These are phyloP conservation scores for Crotalaria pallida DNA, from an alignment of 306 rosid species.

Conservation along the genomic window DNA sequence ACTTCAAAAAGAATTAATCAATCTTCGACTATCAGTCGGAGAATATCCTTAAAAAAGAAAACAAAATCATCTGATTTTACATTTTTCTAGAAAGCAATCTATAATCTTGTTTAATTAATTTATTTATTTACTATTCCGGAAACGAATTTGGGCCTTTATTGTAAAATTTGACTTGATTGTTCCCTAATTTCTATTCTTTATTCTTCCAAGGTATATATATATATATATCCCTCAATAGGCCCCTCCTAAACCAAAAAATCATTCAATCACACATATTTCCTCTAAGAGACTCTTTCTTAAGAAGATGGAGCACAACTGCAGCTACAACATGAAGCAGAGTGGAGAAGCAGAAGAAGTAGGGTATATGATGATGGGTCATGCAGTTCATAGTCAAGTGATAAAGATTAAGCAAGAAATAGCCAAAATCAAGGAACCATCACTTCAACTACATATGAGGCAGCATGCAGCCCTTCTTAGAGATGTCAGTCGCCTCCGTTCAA, in stretches of 20 bases:
- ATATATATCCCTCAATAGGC: not conserved
- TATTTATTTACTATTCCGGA: too few species aligned
- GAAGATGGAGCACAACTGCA: slow-evolving; percentile 16
- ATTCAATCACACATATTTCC: not conserved
- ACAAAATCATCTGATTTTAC: too few species aligned
- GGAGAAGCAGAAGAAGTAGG: not conserved
- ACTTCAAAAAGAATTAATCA: too few species aligned
- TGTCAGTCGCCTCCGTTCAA: slow-evolving; percentile 40
- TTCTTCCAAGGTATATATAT: not conserved
- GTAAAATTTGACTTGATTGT: not conserved
- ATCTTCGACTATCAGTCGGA: too few species aligned
- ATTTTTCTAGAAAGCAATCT: too few species aligned
- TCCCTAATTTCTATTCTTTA: not conserved
- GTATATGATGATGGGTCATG: slow-evolving; percentile 12
- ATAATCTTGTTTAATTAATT: too few species aligned
- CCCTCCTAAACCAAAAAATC: not conserved
- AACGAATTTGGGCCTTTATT: too few species aligned
- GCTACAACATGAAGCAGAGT: not conserved
- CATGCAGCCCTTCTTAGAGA: slow-evolving; percentile 37
- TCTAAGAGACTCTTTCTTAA: not conserved
- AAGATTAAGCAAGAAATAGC: slow-evolving; percentile 75
- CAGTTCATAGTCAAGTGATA: slow-evolving; percentile 74
- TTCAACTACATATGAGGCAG: slow-evolving; percentile 46
- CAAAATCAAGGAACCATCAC: slow-evolving; percentile 60
- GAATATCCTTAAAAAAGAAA: too few species aligned